Evolutionary conservation across 208 protist genomes (phyloP), one percentile per base, ranked within the genome.

Genomic region (Trypanosoma scelopori): DNA sequence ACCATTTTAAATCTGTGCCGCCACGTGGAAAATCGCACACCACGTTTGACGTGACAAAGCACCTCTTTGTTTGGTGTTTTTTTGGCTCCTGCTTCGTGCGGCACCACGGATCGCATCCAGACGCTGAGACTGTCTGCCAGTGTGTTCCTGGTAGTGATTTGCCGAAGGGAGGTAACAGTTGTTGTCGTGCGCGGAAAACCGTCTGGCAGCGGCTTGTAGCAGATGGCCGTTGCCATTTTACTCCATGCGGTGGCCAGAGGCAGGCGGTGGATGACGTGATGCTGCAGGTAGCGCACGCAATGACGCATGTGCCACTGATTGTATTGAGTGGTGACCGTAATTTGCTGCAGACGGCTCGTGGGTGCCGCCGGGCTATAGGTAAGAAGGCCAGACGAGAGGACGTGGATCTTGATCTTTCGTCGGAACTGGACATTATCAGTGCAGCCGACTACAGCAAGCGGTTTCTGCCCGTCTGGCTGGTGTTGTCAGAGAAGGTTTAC

Each of bases 61-160:
- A 84, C 46, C 55, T 91, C 18, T 79, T 89, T 69, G 62, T 95
- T n/a, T 95, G 89, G 87, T 74, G 60, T 41, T 91, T 95, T 52
- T 95, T 93, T 61, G 85, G 89, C n/a, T 93, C 86, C 1, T 95
- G 89, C 65, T 95, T 95, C 61, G 74, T 79, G 0, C 89, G 89
- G 0, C 75, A 95, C 47, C 85, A 95, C 59, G 55, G 68, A 0
- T 39, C 52, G 42, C 85, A 84, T 73, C 89, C 89, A 13, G 78
- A 55, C 12, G 69, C 68, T n/a, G 71, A 87, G 58, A 79, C 63
- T 11, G 81, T 94, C n/a, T 83, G 56, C 25, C 53, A 77, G 37
- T 58, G 55, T 12, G 51, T 77, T 4, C 67, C 71, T 5, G n/a
- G 42, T 23, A 48, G 56, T 11, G 48, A 22, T 9, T 15, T n/a